Conservation (phyloP, 768 basidiomycete species). For the Russula brevipes region DNA sequence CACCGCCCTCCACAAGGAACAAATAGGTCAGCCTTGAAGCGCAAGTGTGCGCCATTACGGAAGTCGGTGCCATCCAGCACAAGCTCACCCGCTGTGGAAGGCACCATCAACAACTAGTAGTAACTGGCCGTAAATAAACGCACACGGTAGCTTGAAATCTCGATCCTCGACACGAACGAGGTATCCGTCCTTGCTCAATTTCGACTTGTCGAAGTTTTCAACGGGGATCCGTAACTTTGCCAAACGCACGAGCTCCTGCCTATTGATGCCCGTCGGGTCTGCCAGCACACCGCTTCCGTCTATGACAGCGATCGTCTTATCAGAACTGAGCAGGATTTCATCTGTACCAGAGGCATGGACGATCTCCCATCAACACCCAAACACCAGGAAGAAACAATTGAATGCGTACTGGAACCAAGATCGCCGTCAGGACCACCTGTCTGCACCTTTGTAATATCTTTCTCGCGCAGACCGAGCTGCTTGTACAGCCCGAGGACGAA, state of each 20-base stretch:
- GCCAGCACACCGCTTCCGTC: conserved; percentile 95
- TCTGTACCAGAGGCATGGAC: conserved; percentile 42
- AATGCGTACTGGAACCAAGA: conserved; percentile 81
- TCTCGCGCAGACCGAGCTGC: conserved; percentile 88
- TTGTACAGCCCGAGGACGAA: conserved; percentile 94
- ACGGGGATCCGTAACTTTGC: conserved; percentile 84
- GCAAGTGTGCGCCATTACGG: conserved; percentile 91
- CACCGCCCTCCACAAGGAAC: conserved; percentile 91
- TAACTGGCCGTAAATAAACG: background rate
- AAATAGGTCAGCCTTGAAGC: conserved; percentile 95
- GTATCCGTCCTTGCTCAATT: conserved; percentile 91
- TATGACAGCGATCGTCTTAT: conserved; percentile 92
- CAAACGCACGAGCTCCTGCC: conserved; percentile 82
- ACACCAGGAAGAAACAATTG: background rate
- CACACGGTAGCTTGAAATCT: conserved; percentile 87
- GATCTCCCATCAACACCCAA: background rate
- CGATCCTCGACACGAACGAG: conserved; percentile 90
- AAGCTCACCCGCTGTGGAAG: conserved; percentile 76
- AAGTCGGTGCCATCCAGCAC: conserved; percentile 94
- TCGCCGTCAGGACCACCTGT: conserved; percentile 98
- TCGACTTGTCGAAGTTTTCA: conserved; percentile 70
- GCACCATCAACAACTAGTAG: background rate
- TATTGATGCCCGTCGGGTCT: conserved; percentile 83
- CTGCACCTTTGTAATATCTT: conserved; percentile 95
- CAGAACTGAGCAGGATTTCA: conserved; percentile 90